Base-by-base conservation (phyloP, 2,329 filamentous ascomycete genomes). In the Fusarium torulosum region DNA sequence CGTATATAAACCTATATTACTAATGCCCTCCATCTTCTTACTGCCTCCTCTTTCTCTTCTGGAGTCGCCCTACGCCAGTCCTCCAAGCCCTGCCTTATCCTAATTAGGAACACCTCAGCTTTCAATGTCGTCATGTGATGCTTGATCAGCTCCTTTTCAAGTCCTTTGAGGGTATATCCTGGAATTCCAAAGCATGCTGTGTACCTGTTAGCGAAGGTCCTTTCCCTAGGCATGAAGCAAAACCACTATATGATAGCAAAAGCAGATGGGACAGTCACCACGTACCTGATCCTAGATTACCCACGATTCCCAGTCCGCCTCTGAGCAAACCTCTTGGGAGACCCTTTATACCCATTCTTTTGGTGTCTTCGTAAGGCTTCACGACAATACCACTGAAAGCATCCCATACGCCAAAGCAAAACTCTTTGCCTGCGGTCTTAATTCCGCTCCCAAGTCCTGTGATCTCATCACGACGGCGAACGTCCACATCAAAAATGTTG, bases 321-420 rank as follows among this genome's bases (percentile, higher is more conserved):
- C 73, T 80, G 79, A 45, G 80, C 73, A 85, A 66, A 0, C 89
- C 89, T 74, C 89, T 91, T 11, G 89, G 70, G 7, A 90, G 80
- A 2, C 91, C 91, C 9, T 82, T 82, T 3, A 81, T 77, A 2
- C 90, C 90, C 58, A 88, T 86, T 44, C 90, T 86, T 72, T 85
- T 87, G 1, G 86, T 87, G 4, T 89, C 90, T 51, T 85, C 81
- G 10, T 87, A 80, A 0, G 91, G 91, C 63, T 90, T 88, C 0
- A 84, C 88, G 5, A 91, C 83, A 17, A 92, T 77, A 0, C 90
- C 90, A 2, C 88, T 86, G 25, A 91, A 85, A 2, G 89, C 90
- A 69, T 92, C 89, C 74, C 87, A 92, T 10, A 92, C 79, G 0
- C 90, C 89, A 46, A 88, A 82, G 1, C 82, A 84, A 57, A 90